A percentile compares a stretch with the other conserved stretches of the same genome.
These are phyloP conservation scores for Myxozyma mucilagina DNA, from an alignment of 805 yeast species.

Conservation along the genomic window DNA sequence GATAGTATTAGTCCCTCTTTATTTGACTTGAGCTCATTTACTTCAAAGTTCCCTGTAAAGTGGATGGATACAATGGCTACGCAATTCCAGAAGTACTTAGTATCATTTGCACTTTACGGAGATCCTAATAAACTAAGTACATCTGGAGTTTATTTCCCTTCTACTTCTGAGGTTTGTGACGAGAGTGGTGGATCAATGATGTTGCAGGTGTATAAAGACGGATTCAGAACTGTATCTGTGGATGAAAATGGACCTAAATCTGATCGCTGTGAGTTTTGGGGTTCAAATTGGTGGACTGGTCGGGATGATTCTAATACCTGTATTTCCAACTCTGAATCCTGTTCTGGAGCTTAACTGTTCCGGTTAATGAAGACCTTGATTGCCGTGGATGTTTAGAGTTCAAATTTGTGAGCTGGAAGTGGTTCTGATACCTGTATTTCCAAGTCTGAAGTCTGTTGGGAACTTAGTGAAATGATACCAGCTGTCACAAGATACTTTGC, in stretches of 20 bases:
- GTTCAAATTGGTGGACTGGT: conserved; percentile 18
- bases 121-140: conserved; percentile 18
- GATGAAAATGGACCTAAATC: conserved; percentile 2
- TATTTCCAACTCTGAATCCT: background rate
- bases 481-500: no score
- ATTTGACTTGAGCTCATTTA: background rate
- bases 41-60: background rate
- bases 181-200: background rate
- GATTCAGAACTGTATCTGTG: background rate
- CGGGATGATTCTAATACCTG: background rate
- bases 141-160: background rate
- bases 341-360: background rate
- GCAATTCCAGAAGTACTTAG: conserved; percentile 17
- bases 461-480: no score
- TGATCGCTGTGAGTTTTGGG: conserved; percentile 14
- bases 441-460: no score
- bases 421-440: background rate
- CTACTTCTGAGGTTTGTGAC: background rate
- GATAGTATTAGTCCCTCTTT: background rate
- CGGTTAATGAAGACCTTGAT: background rate
- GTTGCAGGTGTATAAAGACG: conserved; percentile 8
- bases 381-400: conserved; percentile 13
- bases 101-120: conserved; percentile 17
- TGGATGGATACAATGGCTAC: conserved; percentile 5
- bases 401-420: conserved; percentile 16